phyloP scores from a whole-genome alignment of 129 eudicot species.

The Dittrichia graveolens region DNA sequence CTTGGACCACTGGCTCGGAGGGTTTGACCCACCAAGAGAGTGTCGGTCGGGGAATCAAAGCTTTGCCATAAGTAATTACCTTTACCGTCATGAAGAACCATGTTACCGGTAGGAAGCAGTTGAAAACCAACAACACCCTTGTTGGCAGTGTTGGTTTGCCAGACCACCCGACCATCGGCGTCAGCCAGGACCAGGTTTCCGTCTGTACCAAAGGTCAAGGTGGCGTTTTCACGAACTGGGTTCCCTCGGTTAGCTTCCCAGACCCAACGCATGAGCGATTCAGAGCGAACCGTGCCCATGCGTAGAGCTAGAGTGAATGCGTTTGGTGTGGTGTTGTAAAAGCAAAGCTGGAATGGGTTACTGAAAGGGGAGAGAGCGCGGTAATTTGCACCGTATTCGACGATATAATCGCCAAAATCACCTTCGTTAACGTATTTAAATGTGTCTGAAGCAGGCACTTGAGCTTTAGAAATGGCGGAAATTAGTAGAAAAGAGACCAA shows the following conservation, averaged over 20 bases:
- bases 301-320: conserved; percentile 51
- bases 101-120: conserved; percentile 52
- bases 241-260: conserved; percentile 67
- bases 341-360: conserved; percentile 54
- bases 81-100: conserved; percentile 52
- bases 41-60: conserved; percentile 59
- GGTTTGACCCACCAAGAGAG: conserved; percentile 58
- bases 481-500: conserved; percentile 19
- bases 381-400: conserved; percentile 46
- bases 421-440: conserved; percentile 46
- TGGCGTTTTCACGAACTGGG: conserved; percentile 55
- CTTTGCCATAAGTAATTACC: conserved; percentile 63
- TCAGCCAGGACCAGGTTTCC: conserved; percentile 61
- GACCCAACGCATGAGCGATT: conserved; percentile 50
- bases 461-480: conserved; percentile 30
- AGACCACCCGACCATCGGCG: conserved; percentile 42
- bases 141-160: conserved; percentile 66
- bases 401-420: conserved; percentile 43
- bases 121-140: conserved; percentile 57
- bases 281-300: conserved; percentile 42
- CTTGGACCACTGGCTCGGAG: conserved; percentile 34
- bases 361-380: conserved; percentile 26
- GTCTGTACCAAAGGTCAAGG: conserved; percentile 41
- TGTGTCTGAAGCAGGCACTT: conserved; percentile 46
- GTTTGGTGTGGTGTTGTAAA: conserved; percentile 59